phyloP scores from a whole-genome alignment of 1,139 yeast genomes.

The Hyphopichia wangnamkhiaoensis region DNA sequence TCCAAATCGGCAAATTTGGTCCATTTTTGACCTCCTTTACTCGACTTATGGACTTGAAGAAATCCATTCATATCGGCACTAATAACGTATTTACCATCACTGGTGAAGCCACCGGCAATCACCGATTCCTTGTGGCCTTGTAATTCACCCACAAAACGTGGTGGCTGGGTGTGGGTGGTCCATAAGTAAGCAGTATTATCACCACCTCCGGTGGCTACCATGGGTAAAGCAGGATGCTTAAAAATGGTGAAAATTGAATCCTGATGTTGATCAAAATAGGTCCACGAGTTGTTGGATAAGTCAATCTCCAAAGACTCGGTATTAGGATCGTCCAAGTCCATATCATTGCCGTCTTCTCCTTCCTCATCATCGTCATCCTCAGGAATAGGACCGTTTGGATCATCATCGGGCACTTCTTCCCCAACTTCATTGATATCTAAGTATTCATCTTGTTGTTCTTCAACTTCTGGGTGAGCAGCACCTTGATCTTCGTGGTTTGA shows the following conservation, averaged over 20 bases:
- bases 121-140: slow-evolving; percentile 87
- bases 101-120: slow-evolving; percentile 77
- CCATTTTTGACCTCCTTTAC: slow-evolving; percentile 84
- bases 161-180: slow-evolving; percentile 87
- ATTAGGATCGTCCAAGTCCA: slow-evolving; percentile 28
- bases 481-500: slow-evolving; percentile 4
- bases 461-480: not conserved
- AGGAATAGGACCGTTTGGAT: slow-evolving; percentile 35
- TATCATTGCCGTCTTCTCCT: slow-evolving; percentile 31
- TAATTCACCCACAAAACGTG: slow-evolving; percentile 72
- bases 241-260: slow-evolving; percentile 82
- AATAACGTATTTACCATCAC: slow-evolving; percentile 75
- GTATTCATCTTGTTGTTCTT: slow-evolving; percentile 43
- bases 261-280: slow-evolving; percentile 84
- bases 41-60: slow-evolving; percentile 69
- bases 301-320: slow-evolving; percentile 52
- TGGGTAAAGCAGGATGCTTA: slow-evolving; percentile 78
- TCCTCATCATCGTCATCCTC: slow-evolving; percentile 41
- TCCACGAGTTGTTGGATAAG: slow-evolving; percentile 82
- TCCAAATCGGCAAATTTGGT: slow-evolving; percentile 66
- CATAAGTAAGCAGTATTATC: slow-evolving; percentile 87
- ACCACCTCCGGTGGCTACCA: slow-evolving; percentile 83
- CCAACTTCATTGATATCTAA: slow-evolving; percentile 60
- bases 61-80: slow-evolving; percentile 96
- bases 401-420: slow-evolving; percentile 52